Base-by-base conservation (phyloP, 225 moss, liverwort and hornwort species). In the Pleurozium schreberi region DNA sequence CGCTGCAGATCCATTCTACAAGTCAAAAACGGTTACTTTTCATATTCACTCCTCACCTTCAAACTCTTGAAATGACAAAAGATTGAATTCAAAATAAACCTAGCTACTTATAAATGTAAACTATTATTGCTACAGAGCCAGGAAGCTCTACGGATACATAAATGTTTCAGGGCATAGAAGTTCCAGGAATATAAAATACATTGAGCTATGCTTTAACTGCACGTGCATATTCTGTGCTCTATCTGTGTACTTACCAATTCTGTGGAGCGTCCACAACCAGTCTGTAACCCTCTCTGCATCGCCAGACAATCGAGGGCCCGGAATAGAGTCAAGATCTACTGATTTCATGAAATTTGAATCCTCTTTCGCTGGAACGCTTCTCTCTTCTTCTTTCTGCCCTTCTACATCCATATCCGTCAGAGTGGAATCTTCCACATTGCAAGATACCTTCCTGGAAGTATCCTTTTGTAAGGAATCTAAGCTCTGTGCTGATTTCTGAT, bases 191-290 rank as follows among this genome's bases (percentile, higher is more conserved):
- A 33, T 67, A 26, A 6, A 62, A 75, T 57, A 34, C 60, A 59
- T 31, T 66, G 10, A 76, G 38, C 63, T 69, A 49, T 12, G 40
- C 40, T 74, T 62, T 62, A n/a, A 30, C 69, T 64, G 86, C 77
- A 59, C 17, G 23, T 23, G 73, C 43, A n/a, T 10, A 45, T 26
- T 64, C 23, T 9, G 17, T 52, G n/a, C 82, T 74, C 61, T 81
- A 49, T 18, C 52, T 36, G 55, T n/a, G 22, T 42, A 49, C 87
- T 90, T 88, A 94, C 95, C 97, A 89, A 98, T 98, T 89, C 94
- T 96, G 74, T 98, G 97, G 50, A 98, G 93, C 66, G 95, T 95
- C 96, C 97, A 96, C 49, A 96, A 84, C 97, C 97, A 98, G 38
- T 95, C 95, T 28, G 96, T 93, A 14, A 94, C 93, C 89, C 93